A percentile compares a stretch with the other conserved stretches of the same genome.
phyloP scores from a whole-genome alignment of 768 basidiomycete species.

The Kwoniella europaea region DNA sequence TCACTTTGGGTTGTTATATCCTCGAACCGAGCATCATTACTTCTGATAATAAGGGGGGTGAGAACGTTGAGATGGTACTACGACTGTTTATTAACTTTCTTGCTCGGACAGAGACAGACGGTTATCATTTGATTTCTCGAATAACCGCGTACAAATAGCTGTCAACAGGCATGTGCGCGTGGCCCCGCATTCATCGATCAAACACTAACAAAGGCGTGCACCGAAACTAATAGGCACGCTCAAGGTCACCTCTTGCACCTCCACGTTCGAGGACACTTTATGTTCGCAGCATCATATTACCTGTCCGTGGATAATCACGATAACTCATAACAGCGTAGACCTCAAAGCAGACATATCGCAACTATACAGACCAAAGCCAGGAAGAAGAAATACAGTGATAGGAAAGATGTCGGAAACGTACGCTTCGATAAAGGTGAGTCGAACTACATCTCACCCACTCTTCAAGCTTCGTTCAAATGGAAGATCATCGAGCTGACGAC shows the following conservation, averaged over 20 bases:
- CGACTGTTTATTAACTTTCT: no score
- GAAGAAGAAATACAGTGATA: neutral
- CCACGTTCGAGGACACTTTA: constrained; percentile 5
- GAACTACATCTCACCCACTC: neutral
- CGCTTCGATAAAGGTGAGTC: constrained; percentile 37
- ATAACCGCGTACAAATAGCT: neutral
- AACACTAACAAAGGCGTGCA: neutral
- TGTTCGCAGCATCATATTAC: neutral
- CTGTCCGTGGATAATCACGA: neutral
- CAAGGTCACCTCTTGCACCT: neutral
- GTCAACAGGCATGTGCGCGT: neutral
- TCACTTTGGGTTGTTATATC: no score
- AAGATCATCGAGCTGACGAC: neutral
- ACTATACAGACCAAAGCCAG: neutral
- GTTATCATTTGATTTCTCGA: neutral
- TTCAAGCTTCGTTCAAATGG: neutral
- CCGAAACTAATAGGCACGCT: neutral
- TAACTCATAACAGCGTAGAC: neutral
- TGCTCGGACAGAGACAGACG: neutral
- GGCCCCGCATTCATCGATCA: neutral
- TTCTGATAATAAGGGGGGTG: no score
- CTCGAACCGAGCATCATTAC: no score
- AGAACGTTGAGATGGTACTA: no score
- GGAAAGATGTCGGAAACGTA: constrained; percentile 29
- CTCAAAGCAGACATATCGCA: no score